Conservation (phyloP, 1,284 basidiomycete genomes). For the Trichosporon asahii region DNA sequence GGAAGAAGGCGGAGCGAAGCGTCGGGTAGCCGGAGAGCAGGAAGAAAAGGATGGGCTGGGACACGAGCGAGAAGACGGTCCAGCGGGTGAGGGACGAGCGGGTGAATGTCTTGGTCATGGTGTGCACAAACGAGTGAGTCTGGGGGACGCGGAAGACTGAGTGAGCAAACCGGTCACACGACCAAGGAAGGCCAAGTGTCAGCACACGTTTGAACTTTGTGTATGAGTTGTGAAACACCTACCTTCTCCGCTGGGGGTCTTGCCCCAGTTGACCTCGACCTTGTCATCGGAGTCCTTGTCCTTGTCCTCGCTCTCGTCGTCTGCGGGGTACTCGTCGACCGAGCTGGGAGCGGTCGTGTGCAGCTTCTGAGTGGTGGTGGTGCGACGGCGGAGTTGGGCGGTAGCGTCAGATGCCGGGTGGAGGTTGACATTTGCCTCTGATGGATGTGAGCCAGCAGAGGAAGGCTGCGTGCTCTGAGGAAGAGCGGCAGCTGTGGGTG, state of each 20-base stretch:
- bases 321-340: conserved; percentile 19
- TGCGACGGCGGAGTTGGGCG: conserved; percentile 15
- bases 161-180: background rate
- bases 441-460: no score
- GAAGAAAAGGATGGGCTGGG: conserved; percentile 76
- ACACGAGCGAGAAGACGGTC: conserved; percentile 71
- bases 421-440: background rate
- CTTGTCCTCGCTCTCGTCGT: conserved; percentile 25
- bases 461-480: background rate
- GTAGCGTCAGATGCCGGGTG: background rate
- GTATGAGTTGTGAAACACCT: conserved; percentile 29
- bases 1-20: conserved; percentile 47
- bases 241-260: conserved; percentile 79
- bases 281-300: conserved; percentile 17
- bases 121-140: conserved; percentile 90
- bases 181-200: background rate
- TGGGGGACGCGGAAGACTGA: conserved; percentile 90
- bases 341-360: background rate
- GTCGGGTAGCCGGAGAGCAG: conserved; percentile 60
- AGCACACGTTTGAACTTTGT: background rate
- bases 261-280: conserved; percentile 73
- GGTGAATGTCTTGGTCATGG: conserved; percentile 80
- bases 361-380: background rate
- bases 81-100: conserved; percentile 90
- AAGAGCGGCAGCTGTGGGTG: background rate